Evolutionary conservation across 306 rosid genomes (phyloP), one percentile per base, ranked within the genome.

Genomic region (Trifolium subterraneum): DNA sequence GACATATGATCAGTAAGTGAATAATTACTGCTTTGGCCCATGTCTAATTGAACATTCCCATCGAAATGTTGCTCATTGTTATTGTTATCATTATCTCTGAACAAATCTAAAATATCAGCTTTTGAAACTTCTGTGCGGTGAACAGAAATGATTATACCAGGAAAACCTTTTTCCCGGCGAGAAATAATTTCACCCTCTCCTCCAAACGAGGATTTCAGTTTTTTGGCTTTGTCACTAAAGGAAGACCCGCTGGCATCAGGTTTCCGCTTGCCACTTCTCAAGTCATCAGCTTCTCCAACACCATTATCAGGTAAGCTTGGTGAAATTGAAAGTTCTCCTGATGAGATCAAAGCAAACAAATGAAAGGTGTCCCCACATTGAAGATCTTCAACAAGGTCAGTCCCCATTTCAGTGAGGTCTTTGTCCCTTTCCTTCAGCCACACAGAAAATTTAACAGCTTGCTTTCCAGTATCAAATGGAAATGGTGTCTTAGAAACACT

Each of bases 121-220:
- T 75, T 82, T 70, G 92, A 73, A 69, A 92, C 75, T 81, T 79
- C 67, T 27, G 83, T 68, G 51, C 71, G 85, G 54, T 29, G 42
- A 23, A 83, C 86, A 65, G 92, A 86, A 71, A 90, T 80, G 73
- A 69, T 38, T 59, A 92, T 84, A 67, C 97, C 96, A 1, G 96
- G 97, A 85, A 92, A 94, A 79, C 99, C 99, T 85, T 94, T 92
- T 78, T 94, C 99, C 50, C 93, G 87, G 27, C 99, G 97, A 84
- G 97, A 91, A 81, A 89, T 87, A 51, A 87, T 80, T 86, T 94
- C 99, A 82, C 96, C 97, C 81, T 94, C 99, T 20, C 66, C 78
- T 36, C 85, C 87, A 19, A 66, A 83, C 36, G 70, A 78, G 56
- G 88, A 86, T 82, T 91, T 94, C 62, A 44, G 75, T 58, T 83